Evolutionary conservation across 352 stramenopile genomes (phyloP), one percentile per base, ranked within the genome.

Genomic region (Phytophthora vignae): DNA sequence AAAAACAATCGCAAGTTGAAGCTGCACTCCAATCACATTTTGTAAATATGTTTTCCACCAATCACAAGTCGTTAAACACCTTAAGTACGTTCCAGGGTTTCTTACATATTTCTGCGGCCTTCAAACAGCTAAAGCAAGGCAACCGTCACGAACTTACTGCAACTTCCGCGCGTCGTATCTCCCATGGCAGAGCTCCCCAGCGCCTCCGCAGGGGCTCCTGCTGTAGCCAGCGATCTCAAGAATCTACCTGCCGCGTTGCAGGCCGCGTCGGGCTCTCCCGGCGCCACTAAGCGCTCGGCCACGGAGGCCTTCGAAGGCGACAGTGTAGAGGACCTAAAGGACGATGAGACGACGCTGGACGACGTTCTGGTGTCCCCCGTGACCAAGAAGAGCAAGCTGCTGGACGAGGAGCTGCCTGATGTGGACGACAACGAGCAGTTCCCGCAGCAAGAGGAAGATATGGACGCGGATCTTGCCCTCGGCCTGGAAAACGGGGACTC

Each of bases 281-380:
- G 17, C 15, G 42, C 46, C 8, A 57, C 3, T 5, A 83, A 83
- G 63, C 73, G 73, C 19, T 71, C 77, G 17, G 77, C 67, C 5
- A 19, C 61, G 2, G 73, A 81, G 19, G 77, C 70, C 21, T 81
- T 83, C 22, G 63, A 75, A 2, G 54, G 21, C 22, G 61, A 71
- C 49, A 69, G 55, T 31, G 57, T 73, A 1, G 72, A 75, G 21
- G 72, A 79, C 60, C 29, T 77, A 7, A 69, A 69, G 14, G 73
- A 76, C 59, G 67, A 58, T 9, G 36, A 71, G 22, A 92, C 85
- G 68, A 90, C 81, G 49, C 73, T 90, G 63, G 85, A 92, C 74
- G 85, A 92, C 69, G 83, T 92, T 15, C 58, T 89, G 55, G 74
- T 85, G 60, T 83, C 81, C 21, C 79, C 81, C 9, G n/a, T 76